A percentile compares a stretch with the other conserved stretches of the same genome.
These are phyloP conservation scores for Apiospora phragmitis DNA, from an alignment of 2,329 filamentous ascomycete genomes.

Conservation along the genomic window DNA sequence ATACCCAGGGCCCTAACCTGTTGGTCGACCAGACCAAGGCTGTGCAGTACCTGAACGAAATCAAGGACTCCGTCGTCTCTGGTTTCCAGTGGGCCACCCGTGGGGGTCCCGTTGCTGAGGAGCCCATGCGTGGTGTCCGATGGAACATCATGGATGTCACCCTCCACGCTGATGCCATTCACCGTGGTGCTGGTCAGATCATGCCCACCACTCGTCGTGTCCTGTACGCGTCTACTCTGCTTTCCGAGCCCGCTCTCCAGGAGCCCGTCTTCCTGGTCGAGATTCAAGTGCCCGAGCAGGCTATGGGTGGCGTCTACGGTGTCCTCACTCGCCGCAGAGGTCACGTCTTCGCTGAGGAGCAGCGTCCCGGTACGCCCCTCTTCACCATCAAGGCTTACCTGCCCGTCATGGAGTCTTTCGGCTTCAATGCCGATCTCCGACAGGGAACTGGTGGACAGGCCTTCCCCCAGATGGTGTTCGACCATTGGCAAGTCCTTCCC, in stretches of 20 bases:
- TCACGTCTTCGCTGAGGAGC: slow-evolving; percentile 98
- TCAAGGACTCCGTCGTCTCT: slow-evolving; percentile 99
- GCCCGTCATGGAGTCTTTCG: slow-evolving; percentile 96
- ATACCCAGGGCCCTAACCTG: slow-evolving; percentile 97
- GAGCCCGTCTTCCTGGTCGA: slow-evolving; percentile 99
- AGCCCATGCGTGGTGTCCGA: slow-evolving; percentile 95
- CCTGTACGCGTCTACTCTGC: slow-evolving; percentile 87
- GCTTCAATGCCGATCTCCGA: slow-evolving; percentile 97
- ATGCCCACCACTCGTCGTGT: slow-evolving; percentile 98
- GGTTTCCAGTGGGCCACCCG: slow-evolving; percentile 99
- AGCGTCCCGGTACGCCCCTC: slow-evolving; percentile 96
- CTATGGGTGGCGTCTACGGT: slow-evolving; percentile 99
- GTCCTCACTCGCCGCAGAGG: slow-evolving; percentile 96
- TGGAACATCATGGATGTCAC: slow-evolving; percentile 99
- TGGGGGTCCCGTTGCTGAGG: slow-evolving; percentile 96
- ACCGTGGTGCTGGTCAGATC: slow-evolving; percentile 98
- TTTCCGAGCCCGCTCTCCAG: slow-evolving; percentile 87
- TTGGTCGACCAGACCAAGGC: slow-evolving; percentile 99
- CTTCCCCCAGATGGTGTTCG: slow-evolving; percentile 98
- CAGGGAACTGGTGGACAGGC: slow-evolving; percentile 93
- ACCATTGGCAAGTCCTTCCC: slow-evolving; percentile 96
- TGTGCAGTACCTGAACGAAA: slow-evolving; percentile 99
- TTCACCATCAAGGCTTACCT: slow-evolving; percentile 99
- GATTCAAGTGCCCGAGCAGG: slow-evolving; percentile 97
- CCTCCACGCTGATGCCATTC: slow-evolving; percentile 98